Evolutionary conservation across 805 yeast genomes (phyloP), one percentile per base, ranked within the genome.

Genomic region (Tetrapisispora iriomotensis): DNA sequence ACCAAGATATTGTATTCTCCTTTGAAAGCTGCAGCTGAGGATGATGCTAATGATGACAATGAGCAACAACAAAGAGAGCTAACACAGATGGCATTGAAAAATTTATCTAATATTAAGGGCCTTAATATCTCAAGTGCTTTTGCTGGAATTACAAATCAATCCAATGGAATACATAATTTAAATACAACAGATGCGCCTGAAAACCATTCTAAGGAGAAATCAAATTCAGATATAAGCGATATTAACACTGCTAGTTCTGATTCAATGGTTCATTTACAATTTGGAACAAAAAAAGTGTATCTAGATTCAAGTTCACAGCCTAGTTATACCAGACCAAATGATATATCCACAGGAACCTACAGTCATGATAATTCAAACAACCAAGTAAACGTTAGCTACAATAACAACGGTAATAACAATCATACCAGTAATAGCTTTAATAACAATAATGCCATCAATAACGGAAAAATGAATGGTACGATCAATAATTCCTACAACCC

Each of bases 1-100:
- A 17, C 13, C 26, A 17, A 19, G n/a, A n/a, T n/a, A n/a, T n/a
- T n/a, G n/a, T n/a, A n/a, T 8, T 27, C 37, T 14, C 31, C 36
- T 12, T 8, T 3, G 4, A 18, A 20, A 19, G 6, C 17, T 3
- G 9, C 12, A 2, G n/a, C 21, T 21, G 40, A 38, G 27, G 61
- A 55, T 18, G 56, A 45, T n/a, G 59, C 49, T 1, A 44, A 34
- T 3, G 58, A 56, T 6, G 51, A 47, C 19, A 53, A 58, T 20
- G 60, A 55, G 10, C 46, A 44, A 6, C 54, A 55, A n/a, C 60
- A 58, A 21, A 56, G 48, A 25, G 58, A 56, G 36, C 47, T 67
- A 8, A 66, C 72, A 0, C 60, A 64, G 8, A 66, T 63, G 41
- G 71, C 72, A 1, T 38, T 66, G 36, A 56, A 60, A 28, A 62